A percentile compares a stretch with the other conserved stretches of the same genome.
Evolutionary conservation across 768 basidiomycete species (phyloP).

Genomic region (Leccinum truebloodii): DNA sequence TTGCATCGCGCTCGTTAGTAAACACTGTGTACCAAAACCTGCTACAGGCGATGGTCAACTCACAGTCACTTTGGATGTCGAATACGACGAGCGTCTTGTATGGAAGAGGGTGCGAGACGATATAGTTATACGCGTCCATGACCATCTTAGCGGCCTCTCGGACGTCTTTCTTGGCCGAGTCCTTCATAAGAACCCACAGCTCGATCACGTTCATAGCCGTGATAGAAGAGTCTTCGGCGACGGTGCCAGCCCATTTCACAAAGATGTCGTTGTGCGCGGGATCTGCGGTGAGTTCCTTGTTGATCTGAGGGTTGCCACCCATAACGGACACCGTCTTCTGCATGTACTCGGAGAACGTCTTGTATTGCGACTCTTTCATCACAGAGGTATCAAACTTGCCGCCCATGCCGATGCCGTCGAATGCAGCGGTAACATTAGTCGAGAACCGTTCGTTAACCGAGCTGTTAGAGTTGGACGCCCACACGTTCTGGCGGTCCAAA

Average conservation of each 20-base stretch:
- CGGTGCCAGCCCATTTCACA: neutral
- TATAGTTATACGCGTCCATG: neutral
- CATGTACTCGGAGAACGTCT: neutral
- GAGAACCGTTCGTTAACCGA: neutral
- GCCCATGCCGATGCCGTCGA: neutral
- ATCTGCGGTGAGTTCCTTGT: neutral
- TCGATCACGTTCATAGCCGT: neutral
- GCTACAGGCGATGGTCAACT: neutral
- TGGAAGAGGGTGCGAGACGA: neutral
- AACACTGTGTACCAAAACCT: too few relatives aligned
- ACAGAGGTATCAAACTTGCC: neutral
- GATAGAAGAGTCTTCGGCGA: neutral
- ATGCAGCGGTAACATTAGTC: neutral
- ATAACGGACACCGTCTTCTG: neutral
- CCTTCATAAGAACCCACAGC: neutral
- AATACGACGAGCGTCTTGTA: neutral
- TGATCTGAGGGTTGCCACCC: neutral
- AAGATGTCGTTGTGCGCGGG: neutral
- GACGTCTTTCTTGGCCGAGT: neutral
- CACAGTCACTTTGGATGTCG: neutral
- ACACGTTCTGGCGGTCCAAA: neutral
- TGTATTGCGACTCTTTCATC: neutral
- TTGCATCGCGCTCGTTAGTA: neutral
- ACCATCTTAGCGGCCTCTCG: neutral
- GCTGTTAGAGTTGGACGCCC: neutral